Base-by-base conservation (phyloP, 2,329 filamentous ascomycete genomes). In the Pestalotiopsis sp. region DNA sequence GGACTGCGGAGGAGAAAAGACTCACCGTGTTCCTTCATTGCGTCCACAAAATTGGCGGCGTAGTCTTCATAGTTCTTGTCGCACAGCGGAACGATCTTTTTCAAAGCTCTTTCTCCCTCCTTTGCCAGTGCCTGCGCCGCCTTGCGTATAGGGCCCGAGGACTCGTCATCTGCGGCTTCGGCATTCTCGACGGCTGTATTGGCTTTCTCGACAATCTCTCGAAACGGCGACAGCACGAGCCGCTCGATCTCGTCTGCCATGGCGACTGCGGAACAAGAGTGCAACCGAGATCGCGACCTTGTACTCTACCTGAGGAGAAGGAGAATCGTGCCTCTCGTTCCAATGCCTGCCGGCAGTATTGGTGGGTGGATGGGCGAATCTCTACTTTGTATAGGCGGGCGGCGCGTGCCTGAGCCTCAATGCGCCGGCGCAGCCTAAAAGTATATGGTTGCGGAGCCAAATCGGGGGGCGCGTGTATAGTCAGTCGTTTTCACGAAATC, bases 1-100 rank as follows among this genome's bases (percentile, higher is more conserved):
- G 7, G 7, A 9, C 31, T 36, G 31, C 31, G 31, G 31, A 36
- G 31, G 31, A 36, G 31, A 6, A 59, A 41, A 67, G 27, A 49
- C 58, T 73, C 78, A 89, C 87, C 84, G 70, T 87, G 85, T 66
- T 87, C 86, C 70, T 85, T 86, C 31, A 89, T 79, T 5, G 84
- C 83, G 70, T 84, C 78, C 23, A 86, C 75, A 71, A 89, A 89
- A 69, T 80, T 83, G 27, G 76, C 71, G 4, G 84, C 84, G 66
- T 86, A 88, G 49, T 87, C 83, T 6, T 84, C 82, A 58, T 83
- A 75, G 61, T 84, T 80, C 66, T 83, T 85, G 69, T 78, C 80
- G 74, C 85, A 88, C 13, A 87, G 75, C 45, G 85, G 85, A 72
- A 87, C 84, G 57, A 89, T 82, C 66, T 78, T 82, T 74, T 84